Conservation (phyloP, 345 rosid species). For the Hibiscus trionum region DNA sequence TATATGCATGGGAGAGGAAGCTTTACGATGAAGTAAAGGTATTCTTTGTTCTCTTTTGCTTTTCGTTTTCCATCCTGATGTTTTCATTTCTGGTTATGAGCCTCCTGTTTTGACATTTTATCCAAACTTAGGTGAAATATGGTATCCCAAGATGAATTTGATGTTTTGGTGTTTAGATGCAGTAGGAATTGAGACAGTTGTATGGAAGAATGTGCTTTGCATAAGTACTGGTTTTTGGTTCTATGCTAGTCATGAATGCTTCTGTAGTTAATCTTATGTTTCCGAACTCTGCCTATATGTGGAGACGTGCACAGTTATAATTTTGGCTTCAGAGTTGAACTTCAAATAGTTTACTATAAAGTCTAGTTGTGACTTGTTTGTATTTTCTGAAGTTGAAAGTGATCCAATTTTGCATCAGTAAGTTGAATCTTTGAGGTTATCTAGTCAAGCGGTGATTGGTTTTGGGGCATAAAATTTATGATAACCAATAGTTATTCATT, state of each 20-base stretch:
- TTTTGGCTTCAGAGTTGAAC: background rate
- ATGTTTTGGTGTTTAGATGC: background rate
- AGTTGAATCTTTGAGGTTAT: background rate
- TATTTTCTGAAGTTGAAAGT: background rate
- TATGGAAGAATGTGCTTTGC: background rate
- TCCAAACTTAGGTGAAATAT: slow-evolving; percentile 8
- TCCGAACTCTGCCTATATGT: background rate
- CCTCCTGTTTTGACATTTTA: background rate
- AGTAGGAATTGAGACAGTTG: background rate
- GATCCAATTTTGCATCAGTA: background rate
- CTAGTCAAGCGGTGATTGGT: background rate
- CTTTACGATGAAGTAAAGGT: slow-evolving; percentile 99
- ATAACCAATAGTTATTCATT: background rate
- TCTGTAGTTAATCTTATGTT: background rate
- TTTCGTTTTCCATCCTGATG: background rate
- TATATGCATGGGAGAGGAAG: slow-evolving; percentile 97
- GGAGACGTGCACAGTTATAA: background rate
- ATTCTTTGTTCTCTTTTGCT: background rate
- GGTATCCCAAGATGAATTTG: background rate
- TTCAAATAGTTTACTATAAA: background rate
- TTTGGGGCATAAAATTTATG: background rate
- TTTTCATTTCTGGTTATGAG: background rate
- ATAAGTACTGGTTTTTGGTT: background rate
- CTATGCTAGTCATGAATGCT: background rate
- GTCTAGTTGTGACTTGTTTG: background rate